A percentile compares a stretch with the other conserved stretches of the same genome.
Conservation (phyloP, 805 yeast genomes). For the Candida ovalis region DNA sequence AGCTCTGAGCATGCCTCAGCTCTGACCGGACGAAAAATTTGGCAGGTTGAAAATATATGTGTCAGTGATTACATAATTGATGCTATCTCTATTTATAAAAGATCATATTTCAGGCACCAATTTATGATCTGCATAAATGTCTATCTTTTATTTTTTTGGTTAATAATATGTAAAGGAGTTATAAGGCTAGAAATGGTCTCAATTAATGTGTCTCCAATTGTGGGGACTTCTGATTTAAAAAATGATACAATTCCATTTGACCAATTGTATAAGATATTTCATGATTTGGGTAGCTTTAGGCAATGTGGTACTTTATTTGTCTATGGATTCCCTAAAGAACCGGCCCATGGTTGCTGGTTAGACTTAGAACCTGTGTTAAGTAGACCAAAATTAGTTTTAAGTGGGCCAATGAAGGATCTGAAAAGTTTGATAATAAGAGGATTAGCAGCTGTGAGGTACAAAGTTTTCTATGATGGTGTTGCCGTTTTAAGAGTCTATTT, state of each 20-base stretch:
- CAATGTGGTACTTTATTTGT: constrained; percentile 50
- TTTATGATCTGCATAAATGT: too few species aligned
- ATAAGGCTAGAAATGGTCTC: neutral
- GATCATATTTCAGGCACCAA: too few species aligned
- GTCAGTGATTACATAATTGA: too few species aligned
- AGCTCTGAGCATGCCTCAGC: too few species aligned
- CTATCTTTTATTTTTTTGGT: too few species aligned
- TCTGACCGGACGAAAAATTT: too few species aligned
- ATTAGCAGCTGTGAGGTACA: neutral
- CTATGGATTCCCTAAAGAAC: constrained; percentile 39
- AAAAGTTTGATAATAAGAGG: constrained; percentile 36
- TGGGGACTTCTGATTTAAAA: neutral
- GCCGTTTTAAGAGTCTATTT: constrained; percentile 42
- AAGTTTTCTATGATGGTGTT: neutral
- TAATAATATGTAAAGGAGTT: too few species aligned
- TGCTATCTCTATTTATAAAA: too few species aligned
- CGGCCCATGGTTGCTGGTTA: constrained; percentile 55
- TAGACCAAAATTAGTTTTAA: constrained; percentile 1
- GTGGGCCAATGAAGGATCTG: constrained; percentile 34
- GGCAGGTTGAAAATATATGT: too few species aligned
- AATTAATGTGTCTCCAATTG: neutral
- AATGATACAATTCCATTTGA: constrained; percentile 1
- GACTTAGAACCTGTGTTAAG: constrained; percentile 38
- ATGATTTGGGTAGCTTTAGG: constrained; percentile 35
- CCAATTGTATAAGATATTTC: constrained; percentile 29